phyloP scores from a whole-genome alignment of 129 eudicot species.

The Sambucus nigra region DNA sequence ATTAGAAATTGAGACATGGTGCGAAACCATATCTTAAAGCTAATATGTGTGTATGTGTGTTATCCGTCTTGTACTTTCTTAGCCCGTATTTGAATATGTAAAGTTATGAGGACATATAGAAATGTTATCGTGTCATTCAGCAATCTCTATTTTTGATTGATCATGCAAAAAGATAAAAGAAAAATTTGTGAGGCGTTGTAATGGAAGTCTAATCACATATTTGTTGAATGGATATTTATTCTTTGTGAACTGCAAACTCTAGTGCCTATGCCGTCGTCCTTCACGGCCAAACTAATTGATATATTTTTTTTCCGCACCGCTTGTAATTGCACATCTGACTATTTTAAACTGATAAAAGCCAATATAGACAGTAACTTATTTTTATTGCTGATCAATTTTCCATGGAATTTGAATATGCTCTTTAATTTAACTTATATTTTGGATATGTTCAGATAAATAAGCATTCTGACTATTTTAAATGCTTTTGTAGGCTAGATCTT shows the following conservation, averaged over 20 bases:
- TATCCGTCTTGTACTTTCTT: neutral
- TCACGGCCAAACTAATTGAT: neutral
- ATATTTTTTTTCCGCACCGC: neutral
- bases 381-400: neutral
- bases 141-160: conserved; percentile 1
- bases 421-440: neutral
- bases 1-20: too few relatives aligned
- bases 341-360: neutral
- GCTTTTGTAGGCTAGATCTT: conserved; percentile 67
- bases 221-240: conserved; percentile 4
- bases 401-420: neutral
- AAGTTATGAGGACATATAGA: neutral
- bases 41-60: neutral
- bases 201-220: neutral
- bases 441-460: neutral
- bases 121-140: neutral
- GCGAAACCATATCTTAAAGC: too few relatives aligned
- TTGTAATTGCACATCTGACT: neutral
- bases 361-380: neutral
- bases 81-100: neutral
- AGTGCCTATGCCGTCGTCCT: too few relatives aligned
- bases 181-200: neutral
- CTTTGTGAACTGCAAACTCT: too few relatives aligned
- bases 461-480: neutral
- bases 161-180: neutral